Evolutionary conservation across 768 basidiomycete species (phyloP).

Genomic region (Mycena kentingensis): DNA sequence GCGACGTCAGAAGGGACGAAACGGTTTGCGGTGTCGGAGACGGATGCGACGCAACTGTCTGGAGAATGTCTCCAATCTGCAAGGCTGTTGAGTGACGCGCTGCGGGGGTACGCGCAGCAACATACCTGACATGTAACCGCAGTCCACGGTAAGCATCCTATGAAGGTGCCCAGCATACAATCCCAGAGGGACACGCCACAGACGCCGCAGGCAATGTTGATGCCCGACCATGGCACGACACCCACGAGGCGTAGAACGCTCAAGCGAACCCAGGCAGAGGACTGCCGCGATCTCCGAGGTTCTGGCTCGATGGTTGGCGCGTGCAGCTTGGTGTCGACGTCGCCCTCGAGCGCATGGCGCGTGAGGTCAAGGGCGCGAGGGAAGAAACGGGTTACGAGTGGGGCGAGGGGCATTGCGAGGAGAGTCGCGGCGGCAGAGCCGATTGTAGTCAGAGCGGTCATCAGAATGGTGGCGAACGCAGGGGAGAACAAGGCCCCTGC

Average conservation of each 20-base stretch:
- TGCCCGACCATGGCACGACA: slow-evolving; percentile 94
- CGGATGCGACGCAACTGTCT: slow-evolving; percentile 75
- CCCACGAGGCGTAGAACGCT: slow-evolving; percentile 89
- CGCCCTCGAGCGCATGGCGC: slow-evolving; percentile 74
- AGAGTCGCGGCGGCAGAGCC: slow-evolving; percentile 83
- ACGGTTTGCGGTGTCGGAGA: slow-evolving; percentile 75
- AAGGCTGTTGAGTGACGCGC: background rate
- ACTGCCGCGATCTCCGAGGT: slow-evolving; percentile 34
- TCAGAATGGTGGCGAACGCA: slow-evolving; percentile 73
- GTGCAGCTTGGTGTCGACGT: slow-evolving; percentile 47
- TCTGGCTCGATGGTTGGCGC: slow-evolving; percentile 30
- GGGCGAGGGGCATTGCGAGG: slow-evolving; percentile 81
- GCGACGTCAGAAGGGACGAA: slow-evolving; percentile 82
- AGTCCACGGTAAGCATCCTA: slow-evolving; percentile 86
- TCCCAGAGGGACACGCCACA: slow-evolving; percentile 77
- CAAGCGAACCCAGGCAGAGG: slow-evolving; percentile 78
- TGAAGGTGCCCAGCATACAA: slow-evolving; percentile 80
- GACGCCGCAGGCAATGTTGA: slow-evolving; percentile 95
- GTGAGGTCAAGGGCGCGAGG: slow-evolving; percentile 86
- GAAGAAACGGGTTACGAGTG: slow-evolving; percentile 77
- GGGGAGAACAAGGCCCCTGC: slow-evolving; percentile 87
- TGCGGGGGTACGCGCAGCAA: background rate
- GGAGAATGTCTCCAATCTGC: slow-evolving; percentile 85
- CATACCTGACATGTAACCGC: slow-evolving; percentile 87
- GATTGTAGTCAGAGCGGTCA: slow-evolving; percentile 83